Conservation (phyloP, 2,329 filamentous ascomycete genomes). For the Fragosphaeria purpurea region DNA sequence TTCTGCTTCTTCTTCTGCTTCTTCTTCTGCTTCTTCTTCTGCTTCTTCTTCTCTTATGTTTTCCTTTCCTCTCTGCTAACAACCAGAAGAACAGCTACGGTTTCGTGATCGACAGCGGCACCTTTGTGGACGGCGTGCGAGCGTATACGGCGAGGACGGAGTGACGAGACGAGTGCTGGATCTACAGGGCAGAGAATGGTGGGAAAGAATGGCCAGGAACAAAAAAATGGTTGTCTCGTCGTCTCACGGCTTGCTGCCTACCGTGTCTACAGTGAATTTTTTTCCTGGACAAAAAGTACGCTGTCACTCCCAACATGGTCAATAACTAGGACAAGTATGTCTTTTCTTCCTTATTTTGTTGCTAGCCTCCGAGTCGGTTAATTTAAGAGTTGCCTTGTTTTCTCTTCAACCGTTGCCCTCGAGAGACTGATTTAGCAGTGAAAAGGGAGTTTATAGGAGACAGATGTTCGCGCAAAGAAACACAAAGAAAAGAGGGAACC, state of each 20-base stretch:
- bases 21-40: not conserved
- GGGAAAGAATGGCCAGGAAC: not conserved
- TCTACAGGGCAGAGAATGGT: not conserved
- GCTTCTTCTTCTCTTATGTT: not conserved
- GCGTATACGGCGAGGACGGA: not conserved
- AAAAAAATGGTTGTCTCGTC: not conserved
- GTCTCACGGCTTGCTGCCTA: too few species aligned
- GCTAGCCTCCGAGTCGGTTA: slow-evolving; percentile 1
- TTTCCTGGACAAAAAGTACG: not conserved
- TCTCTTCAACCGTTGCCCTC: slow-evolving; percentile 2
- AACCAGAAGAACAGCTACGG: slow-evolving; percentile 12
- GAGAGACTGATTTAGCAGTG: too few species aligned
- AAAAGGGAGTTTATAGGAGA: too few species aligned
- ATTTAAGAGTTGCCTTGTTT: slow-evolving; percentile 3
- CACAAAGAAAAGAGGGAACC: too few species aligned
- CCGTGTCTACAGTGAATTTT: not conserved
- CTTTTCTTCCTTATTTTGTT: too few species aligned
- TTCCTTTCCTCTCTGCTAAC: not conserved
- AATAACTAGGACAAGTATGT: too few species aligned
- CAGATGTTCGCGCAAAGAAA: too few species aligned
- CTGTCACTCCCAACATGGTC: too few species aligned
- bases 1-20: not conserved
- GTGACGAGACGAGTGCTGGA: too few species aligned
- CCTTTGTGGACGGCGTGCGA: slow-evolving; percentile 7
- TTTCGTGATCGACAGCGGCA: slow-evolving; percentile 14